Evolutionary conservation across 1,284 basidiomycete species (phyloP).

Genomic region (Cryptococcus sp.): DNA sequence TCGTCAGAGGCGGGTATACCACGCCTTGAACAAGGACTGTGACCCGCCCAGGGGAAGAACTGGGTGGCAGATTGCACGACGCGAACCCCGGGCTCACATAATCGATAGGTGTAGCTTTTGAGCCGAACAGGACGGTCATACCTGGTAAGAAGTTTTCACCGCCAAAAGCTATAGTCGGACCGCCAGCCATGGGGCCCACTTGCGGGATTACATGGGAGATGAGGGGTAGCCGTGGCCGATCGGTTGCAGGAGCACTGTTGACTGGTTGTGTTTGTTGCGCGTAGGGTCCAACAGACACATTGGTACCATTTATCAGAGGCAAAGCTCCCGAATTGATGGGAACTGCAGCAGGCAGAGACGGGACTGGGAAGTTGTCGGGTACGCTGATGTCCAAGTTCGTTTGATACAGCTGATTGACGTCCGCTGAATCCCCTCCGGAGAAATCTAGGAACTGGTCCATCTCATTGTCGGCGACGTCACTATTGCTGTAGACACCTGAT

Average conservation of each 20-base stretch:
- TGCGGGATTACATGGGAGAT: slow-evolving; percentile 74
- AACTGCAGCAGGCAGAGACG: too few relatives aligned
- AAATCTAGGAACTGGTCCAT: slow-evolving; percentile 47
- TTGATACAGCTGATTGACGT: slow-evolving; percentile 17
- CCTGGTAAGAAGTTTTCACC: slow-evolving; percentile 76
- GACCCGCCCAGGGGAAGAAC: slow-evolving; percentile 80
- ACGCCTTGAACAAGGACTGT: slow-evolving; percentile 75
- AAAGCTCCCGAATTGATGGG: too few relatives aligned
- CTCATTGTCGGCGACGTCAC: slow-evolving; percentile 30
- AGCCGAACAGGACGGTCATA: slow-evolving; percentile 80
- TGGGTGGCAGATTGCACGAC: slow-evolving; percentile 87
- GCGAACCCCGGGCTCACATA: slow-evolving; percentile 93
- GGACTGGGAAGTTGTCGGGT: too few relatives aligned
- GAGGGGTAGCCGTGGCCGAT: slow-evolving; percentile 37
- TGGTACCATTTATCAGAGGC: too few relatives aligned
- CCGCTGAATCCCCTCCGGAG: slow-evolving; percentile 37
- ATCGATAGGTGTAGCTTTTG: slow-evolving; percentile 77
- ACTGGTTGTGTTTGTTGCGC: slow-evolving; percentile 11
- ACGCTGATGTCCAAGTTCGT: not conserved
- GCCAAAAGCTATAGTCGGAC: slow-evolving; percentile 91
- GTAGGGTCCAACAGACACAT: slow-evolving; percentile 11
- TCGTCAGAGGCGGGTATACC: slow-evolving; percentile 23
- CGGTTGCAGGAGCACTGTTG: slow-evolving; percentile 9
- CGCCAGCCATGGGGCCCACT: slow-evolving; percentile 87
- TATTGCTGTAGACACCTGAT: slow-evolving; percentile 40